Percentiles rank a stretch among this genome's conserved stretches.
Evolutionary conservation across 2,329 filamentous ascomycete genomes (phyloP).

Genomic region (Epichloe sp.): DNA sequence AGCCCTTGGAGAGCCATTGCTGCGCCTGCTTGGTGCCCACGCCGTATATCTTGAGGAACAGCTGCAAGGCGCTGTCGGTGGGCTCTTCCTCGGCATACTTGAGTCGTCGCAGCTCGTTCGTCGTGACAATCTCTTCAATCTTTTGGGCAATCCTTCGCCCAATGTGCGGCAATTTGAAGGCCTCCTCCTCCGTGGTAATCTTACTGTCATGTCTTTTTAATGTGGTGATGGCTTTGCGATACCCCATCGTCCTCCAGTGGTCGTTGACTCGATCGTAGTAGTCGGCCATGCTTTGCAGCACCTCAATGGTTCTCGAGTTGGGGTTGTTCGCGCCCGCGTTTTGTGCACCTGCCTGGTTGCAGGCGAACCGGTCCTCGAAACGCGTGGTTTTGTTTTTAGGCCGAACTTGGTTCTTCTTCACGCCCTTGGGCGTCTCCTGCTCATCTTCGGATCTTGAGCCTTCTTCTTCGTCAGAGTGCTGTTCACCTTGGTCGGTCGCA

Average conservation of each 20-base stretch:
- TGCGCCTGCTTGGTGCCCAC: conserved; percentile 58
- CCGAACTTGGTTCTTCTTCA: background rate
- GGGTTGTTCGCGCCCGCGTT: conserved; percentile 41
- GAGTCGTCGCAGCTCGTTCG: conserved; percentile 56
- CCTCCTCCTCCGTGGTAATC: conserved; percentile 57
- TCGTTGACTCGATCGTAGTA: conserved; percentile 68
- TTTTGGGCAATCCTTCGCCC: conserved; percentile 65
- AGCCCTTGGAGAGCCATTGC: conserved; percentile 62
- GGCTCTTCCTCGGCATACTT: conserved; percentile 58
- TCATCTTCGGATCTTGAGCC: background rate
- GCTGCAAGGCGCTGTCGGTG: conserved; percentile 47
- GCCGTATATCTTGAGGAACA: conserved; percentile 70
- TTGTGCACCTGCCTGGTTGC: conserved; percentile 37
- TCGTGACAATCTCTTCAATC: conserved; percentile 78
- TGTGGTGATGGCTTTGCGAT: conserved; percentile 63
- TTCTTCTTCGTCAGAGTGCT: conserved; percentile 4
- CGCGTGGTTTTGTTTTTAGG: conserved; percentile 14
- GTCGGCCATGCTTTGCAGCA: conserved; percentile 65
- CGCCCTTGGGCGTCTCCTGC: background rate
- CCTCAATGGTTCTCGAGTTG: conserved; percentile 61
- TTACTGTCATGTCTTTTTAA: conserved; percentile 52
- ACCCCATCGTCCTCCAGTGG: conserved; percentile 61
- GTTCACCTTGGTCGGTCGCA: background rate
- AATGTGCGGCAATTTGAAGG: conserved; percentile 52
- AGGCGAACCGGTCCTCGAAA: conserved; percentile 39